These are phyloP conservation scores for Cucumis hystrix DNA, from an alignment of 306 rosid genomes.

Conservation along the genomic window DNA sequence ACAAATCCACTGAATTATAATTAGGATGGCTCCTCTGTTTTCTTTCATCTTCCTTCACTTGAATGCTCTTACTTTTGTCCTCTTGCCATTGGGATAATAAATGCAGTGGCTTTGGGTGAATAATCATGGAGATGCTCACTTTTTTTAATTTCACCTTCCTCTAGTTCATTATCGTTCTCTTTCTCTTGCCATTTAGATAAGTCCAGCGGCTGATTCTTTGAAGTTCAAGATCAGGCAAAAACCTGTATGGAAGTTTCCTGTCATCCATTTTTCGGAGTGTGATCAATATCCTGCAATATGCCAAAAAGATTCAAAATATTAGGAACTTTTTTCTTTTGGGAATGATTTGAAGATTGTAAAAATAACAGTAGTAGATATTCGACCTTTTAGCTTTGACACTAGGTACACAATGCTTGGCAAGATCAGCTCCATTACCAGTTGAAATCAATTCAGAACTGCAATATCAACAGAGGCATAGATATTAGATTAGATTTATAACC, in stretches of 20 bases:
- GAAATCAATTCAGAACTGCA: constrained; percentile 39
- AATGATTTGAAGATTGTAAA: neutral
- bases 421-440: constrained; percentile 42
- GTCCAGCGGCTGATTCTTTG: constrained; percentile 17
- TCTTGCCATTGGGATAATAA: neutral
- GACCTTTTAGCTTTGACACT: constrained; percentile 37
- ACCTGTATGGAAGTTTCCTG: constrained; percentile 27
- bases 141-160: neutral
- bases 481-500: neutral
- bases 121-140: neutral
- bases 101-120: neutral
- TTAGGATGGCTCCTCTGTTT: neutral
- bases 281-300: constrained; percentile 42
- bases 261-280: constrained; percentile 52
- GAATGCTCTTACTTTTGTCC: neutral
- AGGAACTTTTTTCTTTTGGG: neutral
- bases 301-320: neutral
- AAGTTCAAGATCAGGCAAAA: constrained; percentile 25
- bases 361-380: neutral
- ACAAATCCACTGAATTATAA: neutral
- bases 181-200: neutral
- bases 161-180: neutral
- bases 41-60: neutral
- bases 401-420: constrained; percentile 48
- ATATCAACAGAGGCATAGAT: neutral